Base-by-base conservation (phyloP, 2,329 filamentous ascomycete genomes). In the Davidsoniella neocaledoniae region DNA sequence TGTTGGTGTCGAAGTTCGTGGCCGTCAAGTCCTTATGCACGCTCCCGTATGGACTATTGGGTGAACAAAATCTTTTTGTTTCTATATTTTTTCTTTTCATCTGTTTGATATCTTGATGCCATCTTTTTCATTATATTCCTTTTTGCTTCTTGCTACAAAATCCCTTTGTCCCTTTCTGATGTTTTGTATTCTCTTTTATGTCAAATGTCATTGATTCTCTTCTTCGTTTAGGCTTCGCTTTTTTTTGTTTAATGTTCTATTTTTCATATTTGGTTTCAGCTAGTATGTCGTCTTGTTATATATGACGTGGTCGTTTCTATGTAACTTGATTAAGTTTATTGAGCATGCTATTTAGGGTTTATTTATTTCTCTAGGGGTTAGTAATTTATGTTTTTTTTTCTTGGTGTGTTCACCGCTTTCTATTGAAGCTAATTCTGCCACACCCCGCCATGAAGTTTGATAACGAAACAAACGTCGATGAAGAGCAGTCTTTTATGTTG, bases 11-110 rank as follows among this genome's bases (percentile, higher is more conserved):
- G 83, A 88, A 64, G 83, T 90, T 6, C 70, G 81, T 55, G 82
- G 83, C 19, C 75, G 83, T 53, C 84, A 84, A 63, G 79, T 87
- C 44, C 66, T 90, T 57, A 68, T 77, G 54, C 86, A 86, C 66
- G 81, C 84, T 17, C 83, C 83, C 12, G 79, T 88, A 29, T 90
- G 77, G 77, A 72, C 71, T 9, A 55, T 79, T 53, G 60, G 59
- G 48, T 68, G 16, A 42, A 50, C 46, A 46, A 23, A n/a, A 48
- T 39, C 39, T 36, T 42, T 14, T 42, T 52, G 19, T 23, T 33
- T 25, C 49, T 45, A 9, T 45, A 48, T 57, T 50, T 47, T 54
- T 55, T 43, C 36, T 52, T 54, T 55, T 43, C 36, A 46, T 43
- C 40, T 49, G 29, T 42, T 39, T 48, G 21, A 23, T 23, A 48